Base-by-base conservation (phyloP, 768 basidiomycete species). In the Mycena venus region DNA sequence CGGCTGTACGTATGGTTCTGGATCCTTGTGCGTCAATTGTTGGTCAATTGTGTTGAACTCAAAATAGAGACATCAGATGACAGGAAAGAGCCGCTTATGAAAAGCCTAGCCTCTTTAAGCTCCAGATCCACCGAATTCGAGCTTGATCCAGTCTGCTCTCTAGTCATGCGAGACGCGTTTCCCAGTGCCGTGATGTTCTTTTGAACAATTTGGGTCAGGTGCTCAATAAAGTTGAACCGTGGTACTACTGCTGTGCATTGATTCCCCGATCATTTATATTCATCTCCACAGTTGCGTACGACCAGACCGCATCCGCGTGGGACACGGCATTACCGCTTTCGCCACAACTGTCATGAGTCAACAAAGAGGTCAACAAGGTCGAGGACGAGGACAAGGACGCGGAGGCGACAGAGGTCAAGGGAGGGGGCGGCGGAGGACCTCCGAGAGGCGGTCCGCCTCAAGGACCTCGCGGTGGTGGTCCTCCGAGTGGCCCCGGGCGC, bases 291-390 rank as follows among this genome's bases (percentile, higher is more conserved):
- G n/a, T n/a, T n/a, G n/a, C 15, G 11, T 68, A 21, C 3, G 25
- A 11, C 58, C 68, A 47, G 68, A 32, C 56, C 42, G 14, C 25
- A 36, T 32, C 58, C 68, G 58, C 68, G 68, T 69, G 68, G 3
- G 12, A 3, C 32, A 25, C 40, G 27, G 5, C n/a, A 14, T 27
- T 44, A 34, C 15, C 61, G 9, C 59, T 62, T 60, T 69, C 63
- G 53, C 55, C 34, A 3, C 5, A 60, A 70, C 73, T 40, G 51
- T 38, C 68, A 75, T 75, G 73, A 75, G 73, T n/a, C 73, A 74
- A 64, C 66, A 29, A 12, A 65, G 65, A 72, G 71, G 66, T 23
- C 67, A 68, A 19, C 68, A n/a, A 32, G 49, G 36, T 15, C 55
- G 62, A 27, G 67, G 73, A 64, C 53, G 62, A 9, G 53, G 73